Evolutionary conservation across 495 filamentous ascomycete genomes (phyloP), one percentile per base, ranked within the genome.

Genomic region (Talaromyces thailandensis): DNA sequence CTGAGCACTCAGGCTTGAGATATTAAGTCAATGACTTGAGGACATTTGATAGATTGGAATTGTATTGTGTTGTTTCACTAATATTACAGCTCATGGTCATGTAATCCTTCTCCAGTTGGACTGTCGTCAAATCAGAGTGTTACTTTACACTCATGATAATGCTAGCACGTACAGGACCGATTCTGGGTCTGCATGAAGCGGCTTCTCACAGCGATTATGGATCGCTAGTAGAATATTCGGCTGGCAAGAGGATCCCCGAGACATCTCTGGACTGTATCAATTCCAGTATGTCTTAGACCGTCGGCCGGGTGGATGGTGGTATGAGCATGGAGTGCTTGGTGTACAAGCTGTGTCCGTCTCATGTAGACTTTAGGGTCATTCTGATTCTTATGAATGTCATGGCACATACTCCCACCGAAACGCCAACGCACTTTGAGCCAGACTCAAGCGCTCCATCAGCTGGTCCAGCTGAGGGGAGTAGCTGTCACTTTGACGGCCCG

Each of bases 371-470:
- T 8, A n/a, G n/a, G n/a, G 43, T 48, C 16, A 48, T 6, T 48
- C 16, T 48, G n/a, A n/a, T 0, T 8, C n/a, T 9, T 55, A 24
- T 25, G 24, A 55, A 55, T 24, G 51, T 23, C 23, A 55, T 29
- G 0, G 16, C 11, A 28, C 4, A 25, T 23, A 24, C 21, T 55
- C 51, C 24, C 23, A 55, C 11, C 51, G 51, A 55, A 55, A 55
- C 1, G 24, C 9, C 23, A 55, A 16, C 11, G 21, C 51, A 4
- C 28, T 28, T 28, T 26, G 8, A 29, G 23, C 51, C 51, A 14
- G 12, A 23, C 6, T 70, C 40, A 75, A 55, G 50, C 71, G 74
- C 21, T 73, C 69, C 51, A 75, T 60, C 52, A 71, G 72, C 50
- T 60, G 48, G 29, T 23, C 25, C 24, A 51, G 16, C 31, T 56